Evolutionary conservation across 2,329 filamentous ascomycete genomes (phyloP).

Genomic region (Trichophyton simii): DNA sequence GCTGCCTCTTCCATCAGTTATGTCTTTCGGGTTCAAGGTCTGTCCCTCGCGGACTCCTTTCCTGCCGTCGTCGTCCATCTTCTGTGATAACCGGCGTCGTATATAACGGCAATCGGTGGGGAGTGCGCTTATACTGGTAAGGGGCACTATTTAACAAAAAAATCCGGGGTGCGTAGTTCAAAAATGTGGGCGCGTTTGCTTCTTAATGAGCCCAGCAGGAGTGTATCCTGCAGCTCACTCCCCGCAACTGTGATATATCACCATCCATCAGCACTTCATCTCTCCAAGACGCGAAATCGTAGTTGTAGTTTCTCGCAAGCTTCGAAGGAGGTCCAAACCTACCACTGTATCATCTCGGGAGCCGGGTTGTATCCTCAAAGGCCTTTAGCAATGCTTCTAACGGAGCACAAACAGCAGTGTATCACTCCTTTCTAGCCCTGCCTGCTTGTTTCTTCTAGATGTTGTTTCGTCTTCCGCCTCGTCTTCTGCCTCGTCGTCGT

Average conservation of each 20-base stretch:
- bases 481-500: neutral
- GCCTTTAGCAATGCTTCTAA: neutral
- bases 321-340: neutral
- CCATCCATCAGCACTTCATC: neutral
- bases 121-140: neutral
- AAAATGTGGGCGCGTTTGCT: neutral
- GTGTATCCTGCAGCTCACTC: neutral
- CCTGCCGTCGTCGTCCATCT: neutral
- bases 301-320: neutral
- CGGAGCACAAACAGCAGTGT: neutral
- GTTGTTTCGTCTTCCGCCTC: neutral
- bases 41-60: neutral
- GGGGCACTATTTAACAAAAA: neutral
- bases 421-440: too few relatives aligned
- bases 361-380: neutral
- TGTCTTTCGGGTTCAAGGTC: neutral
- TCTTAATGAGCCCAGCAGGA: neutral
- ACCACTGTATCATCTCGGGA: neutral
- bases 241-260: neutral
- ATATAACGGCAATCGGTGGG: neutral
- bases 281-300: neutral
- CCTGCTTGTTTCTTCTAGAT: neutral
- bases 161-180: neutral
- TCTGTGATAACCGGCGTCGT: neutral
- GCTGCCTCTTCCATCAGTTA: neutral